Evolutionary conservation across 2,329 filamentous ascomycete species (phyloP).

Genomic region (Neobulgaria alba): DNA sequence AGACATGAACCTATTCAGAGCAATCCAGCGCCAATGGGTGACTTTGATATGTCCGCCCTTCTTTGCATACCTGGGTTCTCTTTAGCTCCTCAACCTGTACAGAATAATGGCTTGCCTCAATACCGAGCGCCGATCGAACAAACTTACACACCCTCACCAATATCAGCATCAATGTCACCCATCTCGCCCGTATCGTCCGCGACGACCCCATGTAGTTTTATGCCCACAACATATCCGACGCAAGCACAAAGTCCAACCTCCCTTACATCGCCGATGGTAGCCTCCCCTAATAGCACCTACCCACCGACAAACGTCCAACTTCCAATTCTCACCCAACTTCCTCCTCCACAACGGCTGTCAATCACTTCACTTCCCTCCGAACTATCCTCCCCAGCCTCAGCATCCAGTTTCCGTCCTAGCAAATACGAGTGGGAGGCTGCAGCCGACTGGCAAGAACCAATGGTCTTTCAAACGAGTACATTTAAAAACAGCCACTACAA

Average conservation of each 20-base stretch:
- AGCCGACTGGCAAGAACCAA: conserved; percentile 25
- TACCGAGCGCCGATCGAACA: conserved; percentile 19
- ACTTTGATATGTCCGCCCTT: conserved; percentile 29
- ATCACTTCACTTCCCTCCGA: conserved; percentile 11
- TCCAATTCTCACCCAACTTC: conserved; percentile 16
- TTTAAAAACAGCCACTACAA: conserved; percentile 63
- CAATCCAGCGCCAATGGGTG: conserved; percentile 21
- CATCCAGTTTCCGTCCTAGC: conserved; percentile 26
- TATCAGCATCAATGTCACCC: conserved; percentile 24
- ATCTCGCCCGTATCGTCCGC: conserved; percentile 21
- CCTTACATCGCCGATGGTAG: conserved; percentile 11
- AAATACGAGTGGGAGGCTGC: conserved; percentile 28
- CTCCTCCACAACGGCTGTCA: conserved; percentile 13
- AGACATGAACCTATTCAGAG: no score
- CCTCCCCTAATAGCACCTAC: no score
- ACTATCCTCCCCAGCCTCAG: conserved; percentile 17
- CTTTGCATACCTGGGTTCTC: conserved; percentile 25
- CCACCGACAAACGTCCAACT: conserved; percentile 14
- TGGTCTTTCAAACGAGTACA: conserved; percentile 38
- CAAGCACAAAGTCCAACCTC: conserved; percentile 15
- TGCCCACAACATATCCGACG: conserved; percentile 15
- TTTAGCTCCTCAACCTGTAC: conserved; percentile 15
- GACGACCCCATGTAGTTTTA: conserved; percentile 14
- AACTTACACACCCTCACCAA: conserved; percentile 17
- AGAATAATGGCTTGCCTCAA: conserved; percentile 17